Evolutionary conservation across 352 stramenopile species (phyloP).

Genomic region (Phytophthora sp.): DNA sequence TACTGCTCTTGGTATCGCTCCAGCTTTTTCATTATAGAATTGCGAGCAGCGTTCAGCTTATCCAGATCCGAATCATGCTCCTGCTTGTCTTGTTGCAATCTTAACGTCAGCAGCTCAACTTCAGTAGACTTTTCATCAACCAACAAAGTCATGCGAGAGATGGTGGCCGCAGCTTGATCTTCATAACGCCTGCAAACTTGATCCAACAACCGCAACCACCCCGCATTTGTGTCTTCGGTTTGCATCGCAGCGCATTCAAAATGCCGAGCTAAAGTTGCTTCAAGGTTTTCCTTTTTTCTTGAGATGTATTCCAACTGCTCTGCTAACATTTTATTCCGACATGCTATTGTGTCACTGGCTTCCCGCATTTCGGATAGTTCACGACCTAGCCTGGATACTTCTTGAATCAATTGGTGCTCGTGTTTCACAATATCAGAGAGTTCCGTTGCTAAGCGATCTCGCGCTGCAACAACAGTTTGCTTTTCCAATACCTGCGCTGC

Average conservation of each 20-base stretch:
- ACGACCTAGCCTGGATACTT: slow-evolving; percentile 7
- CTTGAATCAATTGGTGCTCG: slow-evolving; percentile 6
- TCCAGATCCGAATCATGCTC: slow-evolving; percentile 6
- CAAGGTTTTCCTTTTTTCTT: slow-evolving; percentile 6
- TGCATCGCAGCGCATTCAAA: slow-evolving; percentile 22
- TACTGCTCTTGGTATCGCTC: slow-evolving; percentile 35
- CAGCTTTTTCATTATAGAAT: slow-evolving; percentile 9
- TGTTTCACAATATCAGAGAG: slow-evolving; percentile 7
- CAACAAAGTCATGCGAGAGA: slow-evolving; percentile 46
- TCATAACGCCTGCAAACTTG: slow-evolving; percentile 13
- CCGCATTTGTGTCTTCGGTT: slow-evolving; percentile 27
- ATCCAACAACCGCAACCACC: slow-evolving; percentile 9
- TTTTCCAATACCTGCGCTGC: slow-evolving; percentile 7
- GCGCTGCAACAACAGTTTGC: background rate
- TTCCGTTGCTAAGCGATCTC: slow-evolving; percentile 11
- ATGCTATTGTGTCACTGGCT: background rate
- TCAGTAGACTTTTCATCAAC: slow-evolving; percentile 44
- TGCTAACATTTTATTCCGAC: slow-evolving; percentile 9
- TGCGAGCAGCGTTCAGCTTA: slow-evolving; percentile 12
- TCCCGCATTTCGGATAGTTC: slow-evolving; percentile 6
- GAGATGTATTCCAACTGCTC: slow-evolving; percentile 10
- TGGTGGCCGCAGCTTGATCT: slow-evolving; percentile 17
- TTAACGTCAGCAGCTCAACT: slow-evolving; percentile 42
- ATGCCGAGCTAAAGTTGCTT: slow-evolving; percentile 11
- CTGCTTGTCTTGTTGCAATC: slow-evolving; percentile 14